Base-by-base conservation (phyloP, 1,284 basidiomycete species). In the Trichosporon sp. region DNA sequence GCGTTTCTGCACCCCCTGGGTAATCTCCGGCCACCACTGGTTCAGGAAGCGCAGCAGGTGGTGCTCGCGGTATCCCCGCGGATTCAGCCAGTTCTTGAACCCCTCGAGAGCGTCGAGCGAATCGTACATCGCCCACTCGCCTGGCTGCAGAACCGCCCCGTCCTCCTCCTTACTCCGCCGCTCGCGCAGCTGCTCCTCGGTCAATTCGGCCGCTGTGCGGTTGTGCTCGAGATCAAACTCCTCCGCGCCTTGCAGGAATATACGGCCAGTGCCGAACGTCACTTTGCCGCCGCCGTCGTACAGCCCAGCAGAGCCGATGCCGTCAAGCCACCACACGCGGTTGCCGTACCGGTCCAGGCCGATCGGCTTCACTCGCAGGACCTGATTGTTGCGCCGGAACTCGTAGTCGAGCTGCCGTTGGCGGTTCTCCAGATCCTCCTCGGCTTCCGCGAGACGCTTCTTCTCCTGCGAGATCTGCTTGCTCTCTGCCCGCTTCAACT, bases 241-340 rank as follows among this genome's bases (percentile, higher is more conserved):
- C 69, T 88, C 89, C 7, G 90, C 88, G 1, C 92, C 93, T 78
- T 98, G 95, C 29, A 98, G 82, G 77, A 95, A 96, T 57, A 98
- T 76, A 61, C 94, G 83, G 1, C 92, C 95, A 6, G 92, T 89
- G 19, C 92, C 92, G 75, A 93, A 95, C 73, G 74, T 70, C 7
- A 89, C 84, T 44, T 88, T 85, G 31, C 88, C 86, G 23, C 72
- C 68, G 5, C 72, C 87, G 27, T 86, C 87, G 59, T 92, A 81
- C 40, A 95, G 80, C 31, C 88, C 88, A 61, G 88, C 88, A 1
- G 87, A 86, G 3, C 96, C 95, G 81, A 95, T 86, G 3, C 96
- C 95, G 80, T 99, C 95, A 76, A 98, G 91, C 95, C 95, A 99
- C 94, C 95, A 99, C 67, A 97, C 85, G 33, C 90, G 87, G 78